A percentile compares a stretch with the other conserved stretches of the same genome.
Conservation (phyloP, 208 protist species). For the Wallacemonas collosoma region DNA sequence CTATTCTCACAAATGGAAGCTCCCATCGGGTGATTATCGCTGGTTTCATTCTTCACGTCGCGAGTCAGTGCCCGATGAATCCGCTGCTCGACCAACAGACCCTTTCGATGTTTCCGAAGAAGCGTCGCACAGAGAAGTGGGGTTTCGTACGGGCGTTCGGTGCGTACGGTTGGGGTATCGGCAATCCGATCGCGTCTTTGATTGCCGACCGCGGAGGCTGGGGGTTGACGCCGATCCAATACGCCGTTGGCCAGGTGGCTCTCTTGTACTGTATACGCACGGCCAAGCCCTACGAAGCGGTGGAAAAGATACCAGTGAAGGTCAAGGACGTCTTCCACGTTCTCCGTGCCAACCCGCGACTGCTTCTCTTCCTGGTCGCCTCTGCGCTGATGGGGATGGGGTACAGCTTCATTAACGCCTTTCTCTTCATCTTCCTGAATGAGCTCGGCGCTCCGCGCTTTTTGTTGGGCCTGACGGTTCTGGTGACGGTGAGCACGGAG, state of each 20-base stretch:
- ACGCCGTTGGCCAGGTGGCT: conserved; percentile 33
- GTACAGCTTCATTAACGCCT: conserved; percentile 60
- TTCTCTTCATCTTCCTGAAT: conserved; percentile 64
- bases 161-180: conserved; percentile 63
- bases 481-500: conserved; percentile 67
- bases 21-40: neutral
- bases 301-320: conserved; percentile 35
- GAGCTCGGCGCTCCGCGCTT: conserved; percentile 36
- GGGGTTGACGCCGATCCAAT: conserved; percentile 38
- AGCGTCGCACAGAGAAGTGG: conserved; percentile 34
- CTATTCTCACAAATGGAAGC: conserved; percentile 18
- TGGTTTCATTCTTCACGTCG: conserved; percentile 36
- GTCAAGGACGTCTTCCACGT: conserved; percentile 39
- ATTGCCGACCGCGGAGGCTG: conserved; percentile 27
- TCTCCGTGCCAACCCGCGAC: conserved; percentile 25
- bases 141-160: conserved; percentile 48
- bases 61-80: conserved; percentile 29
- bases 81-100: conserved; percentile 56
- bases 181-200: conserved; percentile 24
- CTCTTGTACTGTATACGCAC: conserved; percentile 44
- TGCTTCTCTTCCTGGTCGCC: conserved; percentile 52
- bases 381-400: conserved; percentile 53
- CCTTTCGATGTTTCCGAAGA: conserved; percentile 42
- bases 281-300: conserved; percentile 37
- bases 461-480: conserved; percentile 62